Evolutionary conservation across 805 yeast genomes (phyloP).

Genomic region (Metschnikowia orientalis): DNA sequence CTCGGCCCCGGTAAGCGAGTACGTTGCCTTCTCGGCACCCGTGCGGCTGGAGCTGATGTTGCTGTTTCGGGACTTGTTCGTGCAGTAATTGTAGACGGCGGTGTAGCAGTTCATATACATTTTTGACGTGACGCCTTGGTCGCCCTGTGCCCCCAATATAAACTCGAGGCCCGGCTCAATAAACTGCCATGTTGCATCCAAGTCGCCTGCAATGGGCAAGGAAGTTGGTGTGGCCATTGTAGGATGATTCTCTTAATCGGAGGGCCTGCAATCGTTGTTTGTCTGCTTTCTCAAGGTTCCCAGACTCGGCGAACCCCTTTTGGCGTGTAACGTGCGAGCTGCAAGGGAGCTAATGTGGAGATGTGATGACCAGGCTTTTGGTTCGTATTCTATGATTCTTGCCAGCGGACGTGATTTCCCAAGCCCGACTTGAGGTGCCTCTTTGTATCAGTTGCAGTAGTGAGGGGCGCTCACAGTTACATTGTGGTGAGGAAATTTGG

Average conservation of each 20-base stretch:
- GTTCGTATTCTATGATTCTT: too few species aligned
- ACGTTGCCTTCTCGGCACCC: conserved; percentile 25
- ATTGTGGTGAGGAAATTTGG: too few species aligned
- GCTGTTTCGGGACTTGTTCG: conserved; percentile 59
- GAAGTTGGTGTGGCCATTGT: conserved; percentile 15
- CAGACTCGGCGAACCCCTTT: too few species aligned
- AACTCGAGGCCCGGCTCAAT: conserved; percentile 72
- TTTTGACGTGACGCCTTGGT: conserved; percentile 58
- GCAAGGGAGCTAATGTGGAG: too few species aligned
- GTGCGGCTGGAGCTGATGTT: conserved; percentile 12
- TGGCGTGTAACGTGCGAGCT: too few species aligned
- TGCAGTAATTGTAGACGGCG: conserved; percentile 89
- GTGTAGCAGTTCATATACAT: conserved; percentile 90
- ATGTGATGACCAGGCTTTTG: too few species aligned
- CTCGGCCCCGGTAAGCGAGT: conserved; percentile 80
- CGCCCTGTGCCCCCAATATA: conserved; percentile 65
- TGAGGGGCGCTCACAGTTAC: too few species aligned
- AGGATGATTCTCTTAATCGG: conserved; percentile 1
- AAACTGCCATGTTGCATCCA: conserved; percentile 69
- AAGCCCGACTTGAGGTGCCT: too few species aligned
- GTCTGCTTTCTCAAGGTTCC: too few species aligned
- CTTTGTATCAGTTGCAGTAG: too few species aligned
- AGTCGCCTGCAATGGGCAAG: conserved; percentile 55
- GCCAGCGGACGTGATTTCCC: too few species aligned
- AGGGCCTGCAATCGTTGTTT: too few species aligned